Evolutionary conservation across 495 filamentous ascomycete species (phyloP), one percentile per base, ranked within the genome.

Genomic region (Podospora sp.): DNA sequence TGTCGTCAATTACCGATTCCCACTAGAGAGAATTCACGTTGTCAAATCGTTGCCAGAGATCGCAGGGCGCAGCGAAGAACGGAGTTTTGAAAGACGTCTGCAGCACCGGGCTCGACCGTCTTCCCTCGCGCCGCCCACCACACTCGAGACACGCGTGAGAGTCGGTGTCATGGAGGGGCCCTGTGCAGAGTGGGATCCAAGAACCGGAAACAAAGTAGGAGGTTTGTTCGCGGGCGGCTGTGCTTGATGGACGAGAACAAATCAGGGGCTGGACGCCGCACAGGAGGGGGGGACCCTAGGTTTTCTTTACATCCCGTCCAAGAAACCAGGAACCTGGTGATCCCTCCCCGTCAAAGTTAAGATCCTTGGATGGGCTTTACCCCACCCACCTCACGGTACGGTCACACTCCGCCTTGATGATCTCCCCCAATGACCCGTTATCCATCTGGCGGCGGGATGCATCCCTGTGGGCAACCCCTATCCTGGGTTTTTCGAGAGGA

Each of bases 391-490:
- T 46, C 16, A 24, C 53, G 22, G 53, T 21, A 57, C 53, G 9
- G 22, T 57, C 22, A 14, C 53, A 57, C n/a, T 22, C 52, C 52
- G 52, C 52, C 52, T 24, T 24, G 52, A 12, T 46, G 40, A 56
- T 26, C 20, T 56, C 22, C 53, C 26, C 53, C 14, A 27, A 21
- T 57, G 53, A 57, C 53, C 53, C 26, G 53, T 21, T n/a, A n/a
- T n/a, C n/a, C n/a, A n/a, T 57, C 16, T 7, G 12, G 53, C 16
- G 21, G 53, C 22, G 53, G 53, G 53, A 57, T 24, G 53, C 22
- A 57, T 21, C 53, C 53, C 26, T 57, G 53, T 46, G 26, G 6
- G n/a, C 53, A 26, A 24, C 53, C 22, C 22, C 53, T 57, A 57
- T 21, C n/a, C 21, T 57, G n/a, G 20, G 22, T 26, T 57, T 25